These are phyloP conservation scores for Nemania abortiva DNA, from an alignment of 2,329 filamentous ascomycete genomes.

Conservation along the genomic window DNA sequence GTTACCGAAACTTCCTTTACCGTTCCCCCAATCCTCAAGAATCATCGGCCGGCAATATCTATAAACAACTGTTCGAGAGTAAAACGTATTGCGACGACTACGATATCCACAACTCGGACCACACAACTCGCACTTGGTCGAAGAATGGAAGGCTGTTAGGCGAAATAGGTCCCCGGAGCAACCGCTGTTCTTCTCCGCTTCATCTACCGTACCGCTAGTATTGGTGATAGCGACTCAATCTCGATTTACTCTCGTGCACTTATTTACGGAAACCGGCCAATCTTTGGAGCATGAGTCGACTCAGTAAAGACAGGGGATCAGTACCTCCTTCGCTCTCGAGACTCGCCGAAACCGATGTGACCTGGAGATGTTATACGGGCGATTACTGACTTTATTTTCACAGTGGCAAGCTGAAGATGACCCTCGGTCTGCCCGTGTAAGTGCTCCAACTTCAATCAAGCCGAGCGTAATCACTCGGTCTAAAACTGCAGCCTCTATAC, in stretches of 20 bases:
- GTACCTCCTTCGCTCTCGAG: not conserved
- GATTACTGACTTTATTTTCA: slow-evolving; percentile 30
- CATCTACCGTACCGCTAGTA: not conserved
- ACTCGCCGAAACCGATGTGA: not conserved
- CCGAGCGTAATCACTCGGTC: slow-evolving; percentile 37
- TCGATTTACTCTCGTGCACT: slow-evolving; percentile 21
- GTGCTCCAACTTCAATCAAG: slow-evolving; percentile 57
- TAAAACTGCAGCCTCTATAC: not conserved
- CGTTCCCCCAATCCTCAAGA: not conserved
- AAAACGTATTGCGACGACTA: not conserved
- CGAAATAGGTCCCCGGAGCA: not conserved
- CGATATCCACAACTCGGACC: not conserved
- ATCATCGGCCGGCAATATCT: not conserved
- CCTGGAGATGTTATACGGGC: not conserved
- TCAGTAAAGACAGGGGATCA: not conserved
- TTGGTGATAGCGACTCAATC: not conserved
- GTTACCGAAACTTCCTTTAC: slow-evolving; percentile 9
- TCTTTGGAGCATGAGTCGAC: not conserved
- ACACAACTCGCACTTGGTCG: not conserved
- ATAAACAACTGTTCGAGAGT: slow-evolving; percentile 27
- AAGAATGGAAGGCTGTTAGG: not conserved
- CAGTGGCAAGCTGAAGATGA: slow-evolving; percentile 99
- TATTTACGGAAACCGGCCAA: slow-evolving; percentile 14
- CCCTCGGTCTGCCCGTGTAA: slow-evolving; percentile 99
- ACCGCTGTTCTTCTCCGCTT: not conserved